Base-by-base conservation (phyloP, 768 basidiomycete species). In the Russula compacta region DNA sequence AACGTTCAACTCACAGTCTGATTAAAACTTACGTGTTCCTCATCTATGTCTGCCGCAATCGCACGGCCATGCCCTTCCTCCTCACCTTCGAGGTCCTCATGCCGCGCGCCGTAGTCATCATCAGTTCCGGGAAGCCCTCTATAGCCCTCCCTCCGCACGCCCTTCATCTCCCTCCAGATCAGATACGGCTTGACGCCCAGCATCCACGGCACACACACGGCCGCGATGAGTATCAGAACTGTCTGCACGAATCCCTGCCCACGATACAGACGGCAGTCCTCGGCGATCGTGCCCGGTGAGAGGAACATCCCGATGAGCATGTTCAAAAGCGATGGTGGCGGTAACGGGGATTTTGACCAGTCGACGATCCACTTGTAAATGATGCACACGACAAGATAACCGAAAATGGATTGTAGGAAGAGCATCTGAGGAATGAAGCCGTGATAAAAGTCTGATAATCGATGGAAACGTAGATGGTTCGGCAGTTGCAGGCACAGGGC, bases 301-400 rank as follows among this genome's bases (percentile, higher is more conserved):
- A 99, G 77, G 79, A 98, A 95, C 95, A 99, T 98, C 63, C 80
- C 80, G 73, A 98, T 98, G 64, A 99, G 78, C 91, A 94, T 93
- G 76, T 91, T 95, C 69, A 99, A 77, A 55, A 99, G 78, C 50
- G 92, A 92, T 1, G 97, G 97, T 14, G 97, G 93, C 39, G 77
- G 74, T 8, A 81, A 83, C 2, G 80, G 66, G 12, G 85, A 78
- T 56, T 76, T 79, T 6, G 83, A 78, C 97, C 97, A 99, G 74
- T 99, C 92, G 62, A 93, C 79, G 32, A 84, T 81, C 97, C 97
- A 99, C 72, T 99, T 98, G 85, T 95, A 94, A 67, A 98, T 72
- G 75, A 98, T 97, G 75, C 91, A 94, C 60, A 95, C 61, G 55
- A 89, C 89, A 39, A 98, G 83, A 72, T 98, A 98, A 55, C 95